These are phyloP conservation scores for Pyricularia sp. DNA, from an alignment of 2,329 filamentous ascomycete genomes.

Conservation along the genomic window DNA sequence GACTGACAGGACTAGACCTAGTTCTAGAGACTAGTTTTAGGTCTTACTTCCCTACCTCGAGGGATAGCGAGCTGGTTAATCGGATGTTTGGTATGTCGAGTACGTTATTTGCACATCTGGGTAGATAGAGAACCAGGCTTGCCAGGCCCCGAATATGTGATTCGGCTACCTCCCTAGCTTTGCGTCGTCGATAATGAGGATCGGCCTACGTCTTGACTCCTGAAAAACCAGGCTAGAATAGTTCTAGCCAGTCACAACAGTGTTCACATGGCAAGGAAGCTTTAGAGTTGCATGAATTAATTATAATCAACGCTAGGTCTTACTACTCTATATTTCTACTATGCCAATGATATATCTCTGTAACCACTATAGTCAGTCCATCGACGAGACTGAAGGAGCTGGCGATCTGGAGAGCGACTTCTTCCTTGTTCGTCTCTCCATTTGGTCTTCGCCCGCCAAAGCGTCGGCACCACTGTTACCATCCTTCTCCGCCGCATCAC, in stretches of 20 bases:
- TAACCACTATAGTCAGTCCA: background rate
- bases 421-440: background rate
- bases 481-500: background rate
- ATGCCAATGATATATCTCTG: background rate
- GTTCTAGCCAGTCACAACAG: too few species aligned
- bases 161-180: too few species aligned
- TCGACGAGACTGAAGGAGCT: background rate
- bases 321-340: background rate
- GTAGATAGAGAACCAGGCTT: too few species aligned
- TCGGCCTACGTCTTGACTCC: too few species aligned
- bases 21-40: too few species aligned
- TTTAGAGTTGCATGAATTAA: background rate
- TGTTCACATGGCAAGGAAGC: background rate
- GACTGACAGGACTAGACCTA: background rate
- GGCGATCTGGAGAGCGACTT: background rate
- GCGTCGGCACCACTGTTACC: background rate
- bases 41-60: too few species aligned
- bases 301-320: background rate
- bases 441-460: background rate
- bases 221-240: too few species aligned
- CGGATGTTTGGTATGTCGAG: too few species aligned
- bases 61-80: too few species aligned
- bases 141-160: too few species aligned
- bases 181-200: too few species aligned
- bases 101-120: too few species aligned